Evolutionary conservation across 352 stramenopile genomes (phyloP), one percentile per base, ranked within the genome.

Genomic region (Pythium angustatum): DNA sequence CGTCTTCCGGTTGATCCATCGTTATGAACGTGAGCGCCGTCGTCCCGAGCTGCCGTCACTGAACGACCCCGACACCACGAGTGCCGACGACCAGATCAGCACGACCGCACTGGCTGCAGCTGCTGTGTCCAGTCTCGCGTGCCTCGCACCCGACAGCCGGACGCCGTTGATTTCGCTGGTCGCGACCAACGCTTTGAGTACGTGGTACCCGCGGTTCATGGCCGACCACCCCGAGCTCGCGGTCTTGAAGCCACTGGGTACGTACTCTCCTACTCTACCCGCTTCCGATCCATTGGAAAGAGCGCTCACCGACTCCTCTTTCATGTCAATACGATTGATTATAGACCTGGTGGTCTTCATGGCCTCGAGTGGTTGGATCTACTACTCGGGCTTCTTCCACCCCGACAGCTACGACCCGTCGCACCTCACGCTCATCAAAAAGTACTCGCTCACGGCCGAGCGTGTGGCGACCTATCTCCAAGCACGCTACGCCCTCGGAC

Each of bases 381-480:
- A 84, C 60, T 82, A 76, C 63, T 85, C 81, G 9, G 72, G 60
- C 3, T 78, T 87, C 41, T 86, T 88, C 65, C 66, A 85, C 41
- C 81, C 79, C 3, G 78, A 87, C 11, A 83, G 75, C 50, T 90
- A 85, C 62, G 69, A 83, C 24, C 69, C 67, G 5, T 77, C 77
- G 1, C 79, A 90, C 62, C 66, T 90, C 64, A 64, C 72, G 30
- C 73, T 83, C 48, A 80, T 90, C 55, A 79, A 83, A 59, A 83
- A 80, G 66, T 86, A 87, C 68, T 79, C 81, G 49, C 60, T 87
- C 41, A 58, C 80, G 56, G 70, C 68, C 3, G 68, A 75, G 2
- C 30, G 66, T 1, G 72, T 71, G 43, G 76, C 77, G 2, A 68
- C 53, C 3, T 33, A 64, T 6, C 36, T 88, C 44, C 78, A 88